Evolutionary conservation across 139 green algal species (phyloP), one percentile per base, ranked within the genome.

Genomic region (Closterium sp.): DNA sequence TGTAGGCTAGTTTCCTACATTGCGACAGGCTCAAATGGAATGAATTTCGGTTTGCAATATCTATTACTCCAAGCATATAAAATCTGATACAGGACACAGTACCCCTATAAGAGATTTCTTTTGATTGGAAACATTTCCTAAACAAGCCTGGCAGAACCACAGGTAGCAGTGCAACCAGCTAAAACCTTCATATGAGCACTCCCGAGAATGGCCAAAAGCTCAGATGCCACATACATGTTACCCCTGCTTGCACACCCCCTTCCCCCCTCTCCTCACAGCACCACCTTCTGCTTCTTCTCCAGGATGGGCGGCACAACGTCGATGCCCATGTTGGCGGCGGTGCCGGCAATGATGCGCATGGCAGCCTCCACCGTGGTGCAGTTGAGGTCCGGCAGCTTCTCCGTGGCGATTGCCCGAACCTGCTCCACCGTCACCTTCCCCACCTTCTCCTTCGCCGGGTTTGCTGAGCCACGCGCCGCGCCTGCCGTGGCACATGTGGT

Each of bases 381-480:
- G 95, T 99, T 99, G 36, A 99, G 96, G 93, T 99, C 98, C 30
- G 97, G 97, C 90, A 99, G 93, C 96, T 99, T 99, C 89, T 95
- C 99, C 93, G 96, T 95, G 12, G 98, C 98, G 94, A 99, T 99
- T 92, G 99, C 97, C 92, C 95, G 94, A 85, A 98, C 83, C 93
- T 99, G 98, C 3, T 96, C 97, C 55, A 90, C 69, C 9, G 97
- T 99, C n/a, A 99, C 96, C 86, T 95, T 96, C 55, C 98, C 98
- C 10, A 99, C 96, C 55, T 94, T 96, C 69, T 96, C 94, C 66
- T 94, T 96, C 89, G 97, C 96, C 33, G 97, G 96, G 88, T 97
- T 96, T 19, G 96, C 96, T n/a, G 97, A 97, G 6, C 98, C 98
- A 35, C 94, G 96, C 35, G 95, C 84, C 21, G 99, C 94, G 16